Conservation (phyloP, 345 rosid species). For the Syzygium aqueum region DNA sequence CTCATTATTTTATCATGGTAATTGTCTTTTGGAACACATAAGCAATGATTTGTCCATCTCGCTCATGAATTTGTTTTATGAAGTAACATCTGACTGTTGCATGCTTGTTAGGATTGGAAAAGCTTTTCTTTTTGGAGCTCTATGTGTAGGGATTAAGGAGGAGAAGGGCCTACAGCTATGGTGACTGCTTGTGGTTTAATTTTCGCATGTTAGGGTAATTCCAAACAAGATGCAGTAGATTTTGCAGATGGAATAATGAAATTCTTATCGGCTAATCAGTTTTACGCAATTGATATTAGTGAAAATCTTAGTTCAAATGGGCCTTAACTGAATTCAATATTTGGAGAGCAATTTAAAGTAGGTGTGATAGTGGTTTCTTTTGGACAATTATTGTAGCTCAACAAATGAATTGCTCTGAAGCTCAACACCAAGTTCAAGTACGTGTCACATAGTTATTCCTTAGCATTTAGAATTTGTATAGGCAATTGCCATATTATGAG, state of each 20-base stretch:
- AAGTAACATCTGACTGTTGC: background rate
- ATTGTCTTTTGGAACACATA: background rate
- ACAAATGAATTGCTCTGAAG: background rate
- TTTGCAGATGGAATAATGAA: background rate
- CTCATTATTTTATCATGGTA: background rate
- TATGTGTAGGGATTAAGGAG: background rate
- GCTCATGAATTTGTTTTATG: background rate
- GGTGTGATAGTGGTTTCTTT: background rate
- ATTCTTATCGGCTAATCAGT: background rate
- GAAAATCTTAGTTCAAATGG: background rate
- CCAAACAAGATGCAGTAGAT: background rate
- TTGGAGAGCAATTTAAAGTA: background rate
- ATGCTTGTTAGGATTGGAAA: background rate
- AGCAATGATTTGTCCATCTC: background rate
- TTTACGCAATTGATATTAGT: background rate
- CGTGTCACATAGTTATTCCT: background rate
- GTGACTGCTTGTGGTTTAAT: background rate
- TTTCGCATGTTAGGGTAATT: background rate
- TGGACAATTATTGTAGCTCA: background rate
- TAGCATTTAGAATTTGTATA: background rate
- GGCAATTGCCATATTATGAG: background rate
- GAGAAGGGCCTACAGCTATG: background rate
- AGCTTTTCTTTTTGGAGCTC: background rate
- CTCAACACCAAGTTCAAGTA: background rate
- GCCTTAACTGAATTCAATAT: background rate